Evolutionary conservation across 768 basidiomycete genomes (phyloP).

Genomic region (Lactarius psammicola): DNA sequence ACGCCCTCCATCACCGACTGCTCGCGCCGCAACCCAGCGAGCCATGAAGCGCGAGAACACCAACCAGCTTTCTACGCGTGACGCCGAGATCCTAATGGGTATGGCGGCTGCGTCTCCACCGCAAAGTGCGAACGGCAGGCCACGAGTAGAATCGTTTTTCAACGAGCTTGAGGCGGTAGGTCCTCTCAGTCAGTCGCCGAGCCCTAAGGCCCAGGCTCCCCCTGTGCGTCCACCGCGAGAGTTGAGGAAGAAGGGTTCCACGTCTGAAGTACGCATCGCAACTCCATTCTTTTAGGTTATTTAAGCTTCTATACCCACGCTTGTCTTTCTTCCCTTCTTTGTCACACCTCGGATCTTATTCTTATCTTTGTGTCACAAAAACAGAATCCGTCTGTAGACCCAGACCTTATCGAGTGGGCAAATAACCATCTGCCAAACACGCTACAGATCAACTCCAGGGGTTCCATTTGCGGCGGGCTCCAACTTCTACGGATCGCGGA

Average conservation of each 20-base stretch:
- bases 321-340: conserved; percentile 12
- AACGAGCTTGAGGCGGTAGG: conserved; percentile 25
- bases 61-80: conserved; percentile 74
- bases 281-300: not conserved
- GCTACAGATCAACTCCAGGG: conserved; percentile 53
- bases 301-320: conserved; percentile 6
- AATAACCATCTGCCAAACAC: conserved; percentile 74
- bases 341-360: conserved; percentile 13
- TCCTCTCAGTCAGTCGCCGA: conserved; percentile 21
- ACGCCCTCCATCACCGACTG: conserved; percentile 87
- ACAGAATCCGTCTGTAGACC: conserved; percentile 40
- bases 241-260: conserved; percentile 45
- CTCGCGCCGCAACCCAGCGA: conserved; percentile 84
- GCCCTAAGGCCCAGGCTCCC: conserved; percentile 33
- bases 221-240: conserved; percentile 74
- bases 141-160: conserved; percentile 57
- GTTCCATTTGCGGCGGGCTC: conserved; percentile 61
- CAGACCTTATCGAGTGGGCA: conserved; percentile 78
- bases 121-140: conserved; percentile 32
- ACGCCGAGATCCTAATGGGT: conserved; percentile 72
- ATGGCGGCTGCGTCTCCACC: conserved; percentile 45
- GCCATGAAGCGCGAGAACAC: conserved; percentile 84
- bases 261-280: conserved; percentile 28
- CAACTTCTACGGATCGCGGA: conserved; percentile 84
- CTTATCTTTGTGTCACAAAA: conserved; percentile 11